A percentile compares a stretch with the other conserved stretches of the same genome.
Conservation (phyloP, 2,329 filamentous ascomycete species). For the Cryphonectria parasitica region DNA sequence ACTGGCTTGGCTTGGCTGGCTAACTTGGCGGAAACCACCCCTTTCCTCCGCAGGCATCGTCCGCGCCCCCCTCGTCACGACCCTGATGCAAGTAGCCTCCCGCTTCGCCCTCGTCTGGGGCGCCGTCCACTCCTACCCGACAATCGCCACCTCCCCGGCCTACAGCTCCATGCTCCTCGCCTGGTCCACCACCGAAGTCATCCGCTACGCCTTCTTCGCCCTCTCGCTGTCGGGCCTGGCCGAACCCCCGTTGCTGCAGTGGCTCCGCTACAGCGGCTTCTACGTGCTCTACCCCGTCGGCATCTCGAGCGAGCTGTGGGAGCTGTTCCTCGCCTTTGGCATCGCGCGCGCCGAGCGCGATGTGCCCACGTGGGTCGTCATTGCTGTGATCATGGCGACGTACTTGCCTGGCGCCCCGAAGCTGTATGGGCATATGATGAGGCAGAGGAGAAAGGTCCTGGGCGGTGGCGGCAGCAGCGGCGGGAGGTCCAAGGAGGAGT, state of each 20-base stretch:
- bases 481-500: slow-evolving; percentile 48
- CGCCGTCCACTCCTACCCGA: slow-evolving; percentile 75
- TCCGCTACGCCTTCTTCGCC: slow-evolving; percentile 91
- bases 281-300: slow-evolving; percentile 91
- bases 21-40: not conserved
- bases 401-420: slow-evolving; percentile 68
- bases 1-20: too few relatives aligned
- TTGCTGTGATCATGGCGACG: slow-evolving; percentile 28
- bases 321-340: slow-evolving; percentile 71
- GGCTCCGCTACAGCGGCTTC: slow-evolving; percentile 92
- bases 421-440: slow-evolving; percentile 93
- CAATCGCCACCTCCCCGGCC: slow-evolving; percentile 57
- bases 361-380: slow-evolving; percentile 26
- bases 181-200: slow-evolving; percentile 89
- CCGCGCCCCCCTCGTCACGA: slow-evolving; percentile 82
- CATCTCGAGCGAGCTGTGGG: slow-evolving; percentile 82
- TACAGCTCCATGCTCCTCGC: slow-evolving; percentile 82
- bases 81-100: slow-evolving; percentile 84
- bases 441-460: slow-evolving; percentile 81
- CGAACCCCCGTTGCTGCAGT: slow-evolving; percentile 70
- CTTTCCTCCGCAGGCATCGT: slow-evolving; percentile 68
- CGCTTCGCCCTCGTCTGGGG: slow-evolving; percentile 90
- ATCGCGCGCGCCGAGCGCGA: slow-evolving; percentile 53
- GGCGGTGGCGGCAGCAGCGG: slow-evolving; percentile 57
- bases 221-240: slow-evolving; percentile 63